Evolutionary conservation across 2,329 filamentous ascomycete species (phyloP), one percentile per base, ranked within the genome.

Genomic region (Hysterium pulicare): DNA sequence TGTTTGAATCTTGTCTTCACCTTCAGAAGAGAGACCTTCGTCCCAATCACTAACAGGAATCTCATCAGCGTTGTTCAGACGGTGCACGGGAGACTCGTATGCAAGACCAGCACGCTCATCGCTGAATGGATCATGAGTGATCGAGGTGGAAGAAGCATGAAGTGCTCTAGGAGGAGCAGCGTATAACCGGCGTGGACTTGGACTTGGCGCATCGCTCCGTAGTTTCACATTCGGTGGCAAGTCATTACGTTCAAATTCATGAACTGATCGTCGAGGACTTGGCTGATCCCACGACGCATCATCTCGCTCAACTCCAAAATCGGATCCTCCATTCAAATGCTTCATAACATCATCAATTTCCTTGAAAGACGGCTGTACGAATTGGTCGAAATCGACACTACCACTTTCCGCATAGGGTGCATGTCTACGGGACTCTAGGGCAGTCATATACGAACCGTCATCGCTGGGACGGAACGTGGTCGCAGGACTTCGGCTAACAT

Each of bases 301-400:
- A 6, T 70, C 71, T 57, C 82, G 83, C 59, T 89, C 87, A 45
- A 89, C 79, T 10, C 87, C 87, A 62, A 86, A 80, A 39, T 84
- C 82, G 2, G 85, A 86, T 51, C 89, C 82, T 36, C 76, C 80
- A 55, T 89, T 84, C 55, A 96, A 78, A 46, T 93, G 85, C 50
- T 84, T 81, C 89, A 97, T 95, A 40, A 96, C 83, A 33, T 86
- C 88, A 70, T 96, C 90, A 57, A 96, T 90, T 60, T 96, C 90
- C 53, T 91, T 84, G 54, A 87, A 87, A 0, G 83, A 74, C 24
- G 72, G 69, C 38, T 73, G 55, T 22, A 56, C 58, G 41, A 58
- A 43, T 33, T 57, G 49, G 21, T 66, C 57, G 37, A 64, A 62
- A 33, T 66, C 65, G 32, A 64, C 54, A 40, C 60, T 63, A 42